phyloP scores from a whole-genome alignment of 352 stramenopile genomes.

The Phytophthora constricta region DNA sequence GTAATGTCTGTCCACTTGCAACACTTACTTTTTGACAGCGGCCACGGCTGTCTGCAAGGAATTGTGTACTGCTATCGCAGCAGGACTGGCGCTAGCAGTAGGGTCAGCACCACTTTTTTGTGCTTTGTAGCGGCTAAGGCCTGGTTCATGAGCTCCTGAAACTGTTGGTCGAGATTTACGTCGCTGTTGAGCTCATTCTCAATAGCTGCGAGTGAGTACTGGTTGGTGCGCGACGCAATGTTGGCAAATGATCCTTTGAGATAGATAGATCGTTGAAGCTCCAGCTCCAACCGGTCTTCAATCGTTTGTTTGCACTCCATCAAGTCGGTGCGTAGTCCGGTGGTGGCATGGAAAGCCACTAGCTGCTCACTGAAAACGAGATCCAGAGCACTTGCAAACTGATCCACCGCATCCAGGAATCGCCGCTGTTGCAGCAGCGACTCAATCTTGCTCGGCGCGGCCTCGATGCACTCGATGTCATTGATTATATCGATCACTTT shows the following conservation, averaged over 20 bases:
- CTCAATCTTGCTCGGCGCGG: conserved; percentile 71
- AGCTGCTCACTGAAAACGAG: conserved; percentile 84
- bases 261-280: conserved; percentile 78
- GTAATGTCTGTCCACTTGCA: background rate
- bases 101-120: background rate
- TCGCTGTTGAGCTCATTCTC: conserved; percentile 76
- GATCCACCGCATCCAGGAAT: conserved; percentile 70
- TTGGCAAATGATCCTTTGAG: conserved; percentile 71
- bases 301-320: conserved; percentile 90
- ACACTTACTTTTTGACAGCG: conserved; percentile 71
- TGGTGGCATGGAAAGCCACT: conserved; percentile 80
- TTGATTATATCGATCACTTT: conserved; percentile 87
- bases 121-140: conserved; percentile 26
- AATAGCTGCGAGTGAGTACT: conserved; percentile 74
- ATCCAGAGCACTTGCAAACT: conserved; percentile 78
- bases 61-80: conserved; percentile 37
- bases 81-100: background rate
- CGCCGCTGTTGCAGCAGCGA: conserved; percentile 57
- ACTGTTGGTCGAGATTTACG: conserved; percentile 63
- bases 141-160: conserved; percentile 60
- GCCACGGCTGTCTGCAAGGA: conserved; percentile 56
- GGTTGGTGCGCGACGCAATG: conserved; percentile 63
- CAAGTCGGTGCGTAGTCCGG: conserved; percentile 71
- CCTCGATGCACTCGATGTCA: conserved; percentile 85
- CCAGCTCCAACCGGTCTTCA: conserved; percentile 76